These are phyloP conservation scores for Macrophomina tecta DNA, from an alignment of 2,329 filamentous ascomycete species.

Conservation along the genomic window DNA sequence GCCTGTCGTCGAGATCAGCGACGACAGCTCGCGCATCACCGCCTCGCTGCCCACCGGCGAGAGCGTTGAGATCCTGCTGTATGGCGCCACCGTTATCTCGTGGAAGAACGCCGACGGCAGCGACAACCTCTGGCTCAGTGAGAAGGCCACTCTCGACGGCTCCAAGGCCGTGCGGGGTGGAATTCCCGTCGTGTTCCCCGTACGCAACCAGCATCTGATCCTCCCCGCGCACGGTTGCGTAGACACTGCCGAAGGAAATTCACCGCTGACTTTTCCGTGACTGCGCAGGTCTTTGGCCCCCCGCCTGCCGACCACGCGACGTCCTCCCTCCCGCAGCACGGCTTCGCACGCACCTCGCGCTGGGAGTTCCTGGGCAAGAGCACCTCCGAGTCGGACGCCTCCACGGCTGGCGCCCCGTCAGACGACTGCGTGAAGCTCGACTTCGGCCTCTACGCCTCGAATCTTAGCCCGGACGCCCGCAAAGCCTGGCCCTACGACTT, in stretches of 20 bases:
- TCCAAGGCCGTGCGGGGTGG: slow-evolving; percentile 89
- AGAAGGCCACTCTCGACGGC: slow-evolving; percentile 81
- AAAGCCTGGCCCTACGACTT: slow-evolving; percentile 86
- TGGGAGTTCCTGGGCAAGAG: slow-evolving; percentile 97
- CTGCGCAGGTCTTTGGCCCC: slow-evolving; percentile 78
- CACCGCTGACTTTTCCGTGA: slow-evolving; percentile 4
- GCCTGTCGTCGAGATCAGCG: slow-evolving; percentile 76
- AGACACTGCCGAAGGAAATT: neutral
- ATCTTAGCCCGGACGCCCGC: slow-evolving; percentile 71
- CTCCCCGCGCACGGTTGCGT: neutral
- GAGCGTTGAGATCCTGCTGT: slow-evolving; percentile 83
- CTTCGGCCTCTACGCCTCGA: slow-evolving; percentile 82
- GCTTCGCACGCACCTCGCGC: slow-evolving; percentile 84
- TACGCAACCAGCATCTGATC: slow-evolving; percentile 53
- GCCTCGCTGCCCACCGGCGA: slow-evolving; percentile 86
- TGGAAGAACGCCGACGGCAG: slow-evolving; percentile 78
- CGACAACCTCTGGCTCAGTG: slow-evolving; percentile 87
- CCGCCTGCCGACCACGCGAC: slow-evolving; percentile 79
- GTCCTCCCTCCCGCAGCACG: slow-evolving; percentile 83
- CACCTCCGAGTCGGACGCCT: slow-evolving; percentile 64
- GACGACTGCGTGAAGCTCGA: slow-evolving; percentile 84
- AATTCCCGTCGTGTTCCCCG: slow-evolving; percentile 91
- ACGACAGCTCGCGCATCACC: slow-evolving; percentile 74
- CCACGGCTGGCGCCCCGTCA: slow-evolving; percentile 38
- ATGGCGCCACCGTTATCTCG: slow-evolving; percentile 88